A percentile compares a stretch with the other conserved stretches of the same genome.
Evolutionary conservation across 495 filamentous ascomycete genomes (phyloP).

Genomic region (Penicillium cinerascens): DNA sequence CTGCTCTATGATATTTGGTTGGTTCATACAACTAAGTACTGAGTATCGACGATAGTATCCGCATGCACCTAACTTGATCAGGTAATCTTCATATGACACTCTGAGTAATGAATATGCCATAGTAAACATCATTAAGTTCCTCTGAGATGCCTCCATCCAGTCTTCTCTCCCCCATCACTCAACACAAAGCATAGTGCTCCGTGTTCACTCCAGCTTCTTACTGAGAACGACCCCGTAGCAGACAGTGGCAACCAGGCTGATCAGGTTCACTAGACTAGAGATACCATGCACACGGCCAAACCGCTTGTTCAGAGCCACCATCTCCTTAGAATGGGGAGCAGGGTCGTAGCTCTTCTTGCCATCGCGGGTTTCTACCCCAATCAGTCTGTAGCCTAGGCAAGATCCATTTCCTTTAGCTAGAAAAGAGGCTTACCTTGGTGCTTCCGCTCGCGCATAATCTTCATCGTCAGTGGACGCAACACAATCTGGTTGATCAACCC

Average conservation of each 20-base stretch:
- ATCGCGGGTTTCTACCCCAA: conserved; percentile 61
- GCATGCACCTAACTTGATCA: no score
- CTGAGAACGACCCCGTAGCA: conserved; percentile 72
- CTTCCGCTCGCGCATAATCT: conserved; percentile 69
- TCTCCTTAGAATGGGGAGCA: conserved; percentile 72
- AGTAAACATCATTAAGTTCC: no score
- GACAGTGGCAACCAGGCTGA: conserved; percentile 59
- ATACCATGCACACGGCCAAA: conserved; percentile 78
- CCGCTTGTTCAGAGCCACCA: conserved; percentile 73
- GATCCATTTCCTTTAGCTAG: not conserved
- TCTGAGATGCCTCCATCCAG: not conserved
- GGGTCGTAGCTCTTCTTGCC: conserved; percentile 78
- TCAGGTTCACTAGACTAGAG: conserved; percentile 73
- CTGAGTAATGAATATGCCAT: no score
- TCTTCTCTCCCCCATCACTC: no score
- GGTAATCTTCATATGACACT: no score
- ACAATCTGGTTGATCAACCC: conserved; percentile 63
- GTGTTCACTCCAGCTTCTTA: conserved; percentile 44
- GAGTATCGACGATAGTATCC: no score
- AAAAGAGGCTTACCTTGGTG: conserved; percentile 58
- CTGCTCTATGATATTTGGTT: no score
- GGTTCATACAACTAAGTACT: no score
- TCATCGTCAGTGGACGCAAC: conserved; percentile 68
- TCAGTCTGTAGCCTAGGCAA: conserved; percentile 1
- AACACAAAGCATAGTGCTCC: not conserved